Percentiles rank a stretch among this genome's conserved stretches.
These are phyloP conservation scores for Soucietia sequanensis DNA, from an alignment of 805 yeast genomes.

Conservation along the genomic window DNA sequence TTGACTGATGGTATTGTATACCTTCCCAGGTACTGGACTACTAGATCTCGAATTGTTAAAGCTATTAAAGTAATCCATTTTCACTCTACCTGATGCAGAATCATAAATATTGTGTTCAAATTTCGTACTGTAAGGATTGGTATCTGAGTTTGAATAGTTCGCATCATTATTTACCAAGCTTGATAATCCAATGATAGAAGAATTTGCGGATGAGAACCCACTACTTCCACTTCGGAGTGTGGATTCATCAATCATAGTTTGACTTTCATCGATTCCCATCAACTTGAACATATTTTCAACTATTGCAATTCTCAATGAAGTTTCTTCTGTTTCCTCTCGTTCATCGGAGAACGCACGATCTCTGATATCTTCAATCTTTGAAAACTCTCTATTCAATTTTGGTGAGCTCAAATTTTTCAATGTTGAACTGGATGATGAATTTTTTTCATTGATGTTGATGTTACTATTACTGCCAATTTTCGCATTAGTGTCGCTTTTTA, in stretches of 20 bases:
- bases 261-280: conserved; percentile 56
- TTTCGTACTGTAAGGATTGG: not conserved
- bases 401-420: not conserved
- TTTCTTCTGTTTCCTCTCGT: conserved; percentile 68
- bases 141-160: not conserved
- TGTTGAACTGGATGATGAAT: not conserved
- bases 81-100: conserved; percentile 13
- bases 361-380: conserved; percentile 14
- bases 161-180: conserved; percentile 15
- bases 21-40: conserved; percentile 20
- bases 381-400: conserved; percentile 16
- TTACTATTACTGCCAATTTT: not conserved
- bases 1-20: conserved; percentile 31
- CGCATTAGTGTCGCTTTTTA: not conserved
- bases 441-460: not conserved
- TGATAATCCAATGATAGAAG: conserved; percentile 31
- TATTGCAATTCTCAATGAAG: conserved; percentile 59
- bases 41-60: conserved; percentile 6
- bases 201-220: conserved; percentile 20
- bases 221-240: no score
- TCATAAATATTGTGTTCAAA: conserved; percentile 16
- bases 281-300: conserved; percentile 68
- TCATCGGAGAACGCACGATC: conserved; percentile 51
- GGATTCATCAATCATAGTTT: conserved; percentile 20
- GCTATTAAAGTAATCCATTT: conserved; percentile 10